Evolutionary conservation across 306 rosid genomes (phyloP), one percentile per base, ranked within the genome.

Genomic region (Fagus sylvatica): DNA sequence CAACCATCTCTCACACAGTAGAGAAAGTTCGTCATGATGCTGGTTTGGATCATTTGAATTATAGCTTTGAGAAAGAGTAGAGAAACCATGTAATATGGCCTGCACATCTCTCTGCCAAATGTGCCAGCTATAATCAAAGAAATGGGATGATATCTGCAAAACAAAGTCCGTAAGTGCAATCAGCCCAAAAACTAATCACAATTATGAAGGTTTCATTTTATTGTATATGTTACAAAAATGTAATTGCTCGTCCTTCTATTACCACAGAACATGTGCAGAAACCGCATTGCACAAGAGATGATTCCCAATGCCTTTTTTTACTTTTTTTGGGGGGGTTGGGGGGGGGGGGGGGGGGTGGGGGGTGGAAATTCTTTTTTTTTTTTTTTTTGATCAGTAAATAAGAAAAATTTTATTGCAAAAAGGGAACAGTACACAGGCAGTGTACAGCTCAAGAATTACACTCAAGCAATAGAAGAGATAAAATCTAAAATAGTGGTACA

Each of bases 81-180:
- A 87, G 85, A 92, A 95, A 67, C 97, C 90, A 77, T 85, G 94
- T 81, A 95, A 75, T 57, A 95, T 88, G 74, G 90, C 82, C 79
- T 95, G 97, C 80, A 92, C 86, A 73, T 95, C 97, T 54, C 87
- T 87, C 87, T 95, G 97, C 98, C 98, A 94, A 74, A 94, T 94
- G 75, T 76, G 93, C 98, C 98, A 94, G 85, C 95, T 85, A 82
- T 87, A 92, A 82, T 92, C 97, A 89, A 94, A 92, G 88, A 94
- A 88, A 70, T 87, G 95, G 78, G 90, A 83, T 22, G 98, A 92
- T 88, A 94, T 94, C 98, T 94, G 97, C 89, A 80, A 87, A 83
- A 85, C 62, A 55, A 84, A 55, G 69, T 57, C 54, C 53, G 74
- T 67, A 60, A 76, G 72, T 70, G 79, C 70, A 42, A 37, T 65